These are phyloP conservation scores for Thermoascus crustaceus DNA, from an alignment of 2,329 filamentous ascomycete species.

Conservation along the genomic window DNA sequence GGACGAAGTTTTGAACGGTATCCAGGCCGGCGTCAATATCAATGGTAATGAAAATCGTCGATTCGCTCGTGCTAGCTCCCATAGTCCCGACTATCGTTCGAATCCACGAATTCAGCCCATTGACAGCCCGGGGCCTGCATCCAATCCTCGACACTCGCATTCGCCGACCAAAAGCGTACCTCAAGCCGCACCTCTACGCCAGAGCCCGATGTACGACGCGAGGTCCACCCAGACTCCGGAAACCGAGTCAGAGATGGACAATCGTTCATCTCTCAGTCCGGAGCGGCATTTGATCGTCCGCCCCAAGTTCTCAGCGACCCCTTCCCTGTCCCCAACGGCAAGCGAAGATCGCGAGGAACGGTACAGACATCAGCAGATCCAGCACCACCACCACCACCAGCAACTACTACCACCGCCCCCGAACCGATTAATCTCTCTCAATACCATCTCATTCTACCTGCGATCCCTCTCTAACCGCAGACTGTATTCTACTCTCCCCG, in stretches of 20 bases:
- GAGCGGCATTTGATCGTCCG: conserved; percentile 27
- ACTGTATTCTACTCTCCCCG: conserved; percentile 26
- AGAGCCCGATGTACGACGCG: conserved; percentile 20
- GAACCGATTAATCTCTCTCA: conserved; percentile 18
- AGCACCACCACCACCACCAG: conserved; percentile 16
- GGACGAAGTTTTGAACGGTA: conserved; percentile 71
- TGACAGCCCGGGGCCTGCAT: conserved; percentile 25
- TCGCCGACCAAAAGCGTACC: conserved; percentile 20
- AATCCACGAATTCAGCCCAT: conserved; percentile 32
- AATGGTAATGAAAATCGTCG: conserved; percentile 40
- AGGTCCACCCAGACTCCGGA: conserved; percentile 9
- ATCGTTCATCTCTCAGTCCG: conserved; percentile 15
- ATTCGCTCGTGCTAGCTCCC: conserved; percentile 24
- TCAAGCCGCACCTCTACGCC: conserved; percentile 16
- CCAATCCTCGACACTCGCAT: conserved; percentile 18
- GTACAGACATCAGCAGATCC: conserved; percentile 22
- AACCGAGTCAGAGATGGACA: too few relatives aligned
- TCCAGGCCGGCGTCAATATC: conserved; percentile 56
- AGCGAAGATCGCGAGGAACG: conserved; percentile 10
- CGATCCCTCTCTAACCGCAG: conserved; percentile 22
- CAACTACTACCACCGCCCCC: conserved; percentile 38
- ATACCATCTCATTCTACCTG: conserved; percentile 17
- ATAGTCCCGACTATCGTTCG: conserved; percentile 24
- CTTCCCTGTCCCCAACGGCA: conserved; percentile 17
- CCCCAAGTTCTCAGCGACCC: conserved; percentile 19